phyloP scores from a whole-genome alignment of 2,329 filamentous ascomycete genomes.

The Pseudocercospora musae region DNA sequence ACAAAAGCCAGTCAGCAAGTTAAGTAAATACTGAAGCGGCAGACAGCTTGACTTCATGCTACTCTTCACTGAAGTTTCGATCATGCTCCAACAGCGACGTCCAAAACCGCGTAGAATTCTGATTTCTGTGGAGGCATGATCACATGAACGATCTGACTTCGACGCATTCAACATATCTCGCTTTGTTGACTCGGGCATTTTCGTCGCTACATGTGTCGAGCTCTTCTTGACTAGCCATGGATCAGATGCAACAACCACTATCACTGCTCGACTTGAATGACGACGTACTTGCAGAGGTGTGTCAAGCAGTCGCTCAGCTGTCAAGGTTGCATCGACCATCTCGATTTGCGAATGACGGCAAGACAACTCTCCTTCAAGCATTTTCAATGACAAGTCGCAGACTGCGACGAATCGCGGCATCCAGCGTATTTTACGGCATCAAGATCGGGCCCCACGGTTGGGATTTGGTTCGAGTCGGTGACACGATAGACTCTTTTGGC shows the following conservation, averaged over 20 bases:
- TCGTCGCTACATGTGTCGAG: not conserved
- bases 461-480: not conserved
- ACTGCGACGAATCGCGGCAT: not conserved
- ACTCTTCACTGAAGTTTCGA: not conserved
- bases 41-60: not conserved
- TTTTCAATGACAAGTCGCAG: not conserved
- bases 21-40: not conserved
- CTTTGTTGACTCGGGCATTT: not conserved
- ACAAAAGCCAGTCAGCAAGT: not conserved
- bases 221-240: not conserved
- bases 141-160: not conserved
- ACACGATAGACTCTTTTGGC: not conserved
- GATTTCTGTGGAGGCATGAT: not conserved
- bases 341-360: not conserved
- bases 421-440: not conserved
- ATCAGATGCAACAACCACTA: not conserved
- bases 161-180: not conserved
- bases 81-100: not conserved
- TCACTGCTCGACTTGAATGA: not conserved
- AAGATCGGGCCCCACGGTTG: not conserved
- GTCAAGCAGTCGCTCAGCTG: not conserved
- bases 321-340: not conserved
- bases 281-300: not conserved
- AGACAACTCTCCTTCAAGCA: not conserved
- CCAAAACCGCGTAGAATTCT: not conserved